A percentile compares a stretch with the other conserved stretches of the same genome.
These are phyloP conservation scores for Nicotiana undulata DNA, from an alignment of 257 asterid species.

Conservation along the genomic window DNA sequence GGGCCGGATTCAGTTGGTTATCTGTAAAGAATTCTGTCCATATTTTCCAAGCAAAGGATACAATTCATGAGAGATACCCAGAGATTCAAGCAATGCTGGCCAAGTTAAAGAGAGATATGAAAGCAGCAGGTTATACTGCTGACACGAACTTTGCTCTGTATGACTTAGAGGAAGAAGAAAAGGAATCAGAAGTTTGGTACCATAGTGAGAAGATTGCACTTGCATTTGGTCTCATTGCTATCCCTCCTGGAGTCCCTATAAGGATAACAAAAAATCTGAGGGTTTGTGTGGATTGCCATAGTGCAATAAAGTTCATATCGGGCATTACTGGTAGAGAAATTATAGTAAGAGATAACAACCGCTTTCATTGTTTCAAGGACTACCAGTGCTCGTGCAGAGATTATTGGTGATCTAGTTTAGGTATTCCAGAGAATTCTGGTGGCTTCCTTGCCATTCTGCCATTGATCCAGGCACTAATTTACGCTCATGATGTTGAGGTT, in stretches of 20 bases:
- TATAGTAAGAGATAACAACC: slow-evolving; percentile 63
- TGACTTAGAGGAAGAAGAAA: slow-evolving; percentile 86
- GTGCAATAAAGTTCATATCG: slow-evolving; percentile 72
- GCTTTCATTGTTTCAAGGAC: slow-evolving; percentile 62
- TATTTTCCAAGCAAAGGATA: slow-evolving; percentile 79
- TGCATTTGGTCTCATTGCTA: slow-evolving; percentile 70
- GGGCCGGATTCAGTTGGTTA: slow-evolving; percentile 78
- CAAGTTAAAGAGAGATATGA: slow-evolving; percentile 48
- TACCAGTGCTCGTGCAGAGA: slow-evolving; percentile 71
- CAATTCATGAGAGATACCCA: slow-evolving; percentile 39
- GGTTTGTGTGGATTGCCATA: slow-evolving; percentile 86
- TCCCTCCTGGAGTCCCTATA: slow-evolving; percentile 65
- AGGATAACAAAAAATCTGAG: slow-evolving; percentile 79
- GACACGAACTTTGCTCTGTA: slow-evolving; percentile 56
- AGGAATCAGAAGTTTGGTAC: slow-evolving; percentile 74
- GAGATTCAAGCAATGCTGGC: slow-evolving; percentile 69
- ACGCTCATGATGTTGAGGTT: neutral
- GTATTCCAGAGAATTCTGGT: neutral
- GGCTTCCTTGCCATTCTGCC: neutral
- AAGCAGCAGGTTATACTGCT: slow-evolving; percentile 68
- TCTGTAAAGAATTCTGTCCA: slow-evolving; percentile 52
- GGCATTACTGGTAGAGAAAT: slow-evolving; percentile 66
- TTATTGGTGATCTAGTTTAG: slow-evolving; percentile 45
- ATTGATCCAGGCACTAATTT: neutral
- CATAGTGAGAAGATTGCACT: slow-evolving; percentile 90